A percentile compares a stretch with the other conserved stretches of the same genome.
These are phyloP conservation scores for Suillus occidentalis DNA, from an alignment of 768 basidiomycete genomes.

Conservation along the genomic window DNA sequence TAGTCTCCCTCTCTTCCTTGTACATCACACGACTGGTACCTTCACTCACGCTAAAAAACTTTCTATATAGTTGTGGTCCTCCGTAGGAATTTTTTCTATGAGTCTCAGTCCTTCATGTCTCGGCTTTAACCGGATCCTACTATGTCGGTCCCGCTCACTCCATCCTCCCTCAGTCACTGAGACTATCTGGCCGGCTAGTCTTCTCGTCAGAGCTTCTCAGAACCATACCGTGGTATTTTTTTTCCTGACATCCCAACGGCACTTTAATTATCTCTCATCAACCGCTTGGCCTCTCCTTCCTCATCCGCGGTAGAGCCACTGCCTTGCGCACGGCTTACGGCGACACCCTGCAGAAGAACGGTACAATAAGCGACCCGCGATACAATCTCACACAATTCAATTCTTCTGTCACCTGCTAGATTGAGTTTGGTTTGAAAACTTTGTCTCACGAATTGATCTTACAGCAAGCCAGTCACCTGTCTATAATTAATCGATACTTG, in stretches of 20 bases:
- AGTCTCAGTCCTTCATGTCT: neutral
- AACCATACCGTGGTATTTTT: conserved; percentile 4
- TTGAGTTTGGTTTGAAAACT: neutral
- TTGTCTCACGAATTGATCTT: conserved; percentile 4
- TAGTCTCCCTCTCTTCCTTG: neutral
- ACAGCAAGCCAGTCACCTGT: neutral
- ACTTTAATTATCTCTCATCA: conserved; percentile 2
- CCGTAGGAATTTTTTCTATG: neutral
- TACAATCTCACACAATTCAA: neutral
- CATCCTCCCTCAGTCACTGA: neutral
- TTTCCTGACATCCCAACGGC: neutral
- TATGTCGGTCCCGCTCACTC: neutral
- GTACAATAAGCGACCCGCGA: neutral
- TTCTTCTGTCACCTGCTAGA: neutral
- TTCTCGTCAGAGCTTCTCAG: conserved; percentile 4
- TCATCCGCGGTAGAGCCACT: neutral
- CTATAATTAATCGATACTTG: neutral
- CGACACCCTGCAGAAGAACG: neutral
- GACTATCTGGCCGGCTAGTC: neutral
- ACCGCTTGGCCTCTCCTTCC: neutral
- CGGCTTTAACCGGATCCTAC: neutral
- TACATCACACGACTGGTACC: neutral
- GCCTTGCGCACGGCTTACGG: neutral
- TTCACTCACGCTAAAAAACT: neutral
- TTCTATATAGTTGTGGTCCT: neutral